Evolutionary conservation across 1,139 yeast genomes (phyloP).

Genomic region (Williopsis jadinii): DNA sequence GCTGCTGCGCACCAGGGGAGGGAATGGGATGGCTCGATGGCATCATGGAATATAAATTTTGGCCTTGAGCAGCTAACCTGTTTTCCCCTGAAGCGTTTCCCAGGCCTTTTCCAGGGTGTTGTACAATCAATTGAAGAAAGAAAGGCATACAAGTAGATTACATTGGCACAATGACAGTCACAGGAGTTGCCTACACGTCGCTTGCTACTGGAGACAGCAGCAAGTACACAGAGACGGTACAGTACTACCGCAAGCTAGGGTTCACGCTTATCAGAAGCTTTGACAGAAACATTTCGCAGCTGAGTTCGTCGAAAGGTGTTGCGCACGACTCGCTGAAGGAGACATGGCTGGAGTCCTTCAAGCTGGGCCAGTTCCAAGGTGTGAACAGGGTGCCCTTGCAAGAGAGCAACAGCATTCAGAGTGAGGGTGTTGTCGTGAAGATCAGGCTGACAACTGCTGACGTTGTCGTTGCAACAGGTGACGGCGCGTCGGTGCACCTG

Average conservation of each 20-base stretch:
- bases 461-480: conserved; percentile 19
- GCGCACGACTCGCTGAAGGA: conserved; percentile 61
- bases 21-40: neutral
- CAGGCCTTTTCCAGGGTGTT: no score
- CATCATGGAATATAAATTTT: no score
- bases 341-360: conserved; percentile 66
- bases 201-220: conserved; percentile 46
- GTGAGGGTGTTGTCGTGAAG: conserved; percentile 56
- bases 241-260: conserved; percentile 52
- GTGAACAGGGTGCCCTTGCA: conserved; percentile 53
- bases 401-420: conserved; percentile 36
- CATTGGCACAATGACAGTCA: conserved; percentile 16
- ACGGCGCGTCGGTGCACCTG: conserved; percentile 28
- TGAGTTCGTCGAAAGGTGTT: conserved; percentile 39
- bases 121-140: no score
- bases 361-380: conserved; percentile 43
- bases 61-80: no score
- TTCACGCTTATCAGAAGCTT: conserved; percentile 51
- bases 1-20: neutral
- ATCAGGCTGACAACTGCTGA: conserved; percentile 44
- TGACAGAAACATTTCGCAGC: conserved; percentile 41
- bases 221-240: conserved; percentile 39
- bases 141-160: neutral
- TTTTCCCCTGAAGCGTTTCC: no score
- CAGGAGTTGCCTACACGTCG: conserved; percentile 46